Conservation (phyloP, 2,329 filamentous ascomycete genomes). For the Paecilomyces variotii region DNA sequence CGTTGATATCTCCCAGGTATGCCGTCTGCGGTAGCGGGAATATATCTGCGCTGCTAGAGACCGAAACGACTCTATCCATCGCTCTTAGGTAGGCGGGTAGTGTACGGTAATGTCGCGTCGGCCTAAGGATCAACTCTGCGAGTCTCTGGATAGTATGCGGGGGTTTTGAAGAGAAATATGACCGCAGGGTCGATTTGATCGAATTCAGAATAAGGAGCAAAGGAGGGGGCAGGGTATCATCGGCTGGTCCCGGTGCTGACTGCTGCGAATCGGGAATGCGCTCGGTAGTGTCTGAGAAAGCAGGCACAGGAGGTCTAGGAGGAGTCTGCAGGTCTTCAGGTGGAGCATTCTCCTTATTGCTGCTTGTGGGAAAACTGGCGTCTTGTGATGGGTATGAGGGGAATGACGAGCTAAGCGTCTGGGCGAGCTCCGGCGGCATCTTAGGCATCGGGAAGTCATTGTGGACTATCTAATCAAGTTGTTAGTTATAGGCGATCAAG, state of each 20-base stretch:
- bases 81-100: constrained; percentile 82
- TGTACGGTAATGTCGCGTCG: constrained; percentile 70
- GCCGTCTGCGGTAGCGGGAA: constrained; percentile 61
- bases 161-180: constrained; percentile 63
- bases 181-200: constrained; percentile 52
- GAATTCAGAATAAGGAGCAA: constrained; percentile 55
- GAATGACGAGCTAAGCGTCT: constrained; percentile 22
- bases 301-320: constrained; percentile 29
- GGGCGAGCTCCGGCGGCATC: constrained; percentile 38
- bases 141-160: constrained; percentile 91
- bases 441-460: constrained; percentile 67
- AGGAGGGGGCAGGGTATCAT: constrained; percentile 52
- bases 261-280: constrained; percentile 36
- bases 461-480: constrained; percentile 56
- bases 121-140: constrained; percentile 72
- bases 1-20: constrained; percentile 7
- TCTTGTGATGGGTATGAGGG: constrained; percentile 19
- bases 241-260: constrained; percentile 39
- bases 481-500: constrained; percentile 5
- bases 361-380: constrained; percentile 20
- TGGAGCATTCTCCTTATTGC: constrained; percentile 31
- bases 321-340: constrained; percentile 22
- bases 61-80: constrained; percentile 80
- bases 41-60: constrained; percentile 69
- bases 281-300: constrained; percentile 30